phyloP scores from a whole-genome alignment of 106 monocot species.

The Dendrobium nobile region DNA sequence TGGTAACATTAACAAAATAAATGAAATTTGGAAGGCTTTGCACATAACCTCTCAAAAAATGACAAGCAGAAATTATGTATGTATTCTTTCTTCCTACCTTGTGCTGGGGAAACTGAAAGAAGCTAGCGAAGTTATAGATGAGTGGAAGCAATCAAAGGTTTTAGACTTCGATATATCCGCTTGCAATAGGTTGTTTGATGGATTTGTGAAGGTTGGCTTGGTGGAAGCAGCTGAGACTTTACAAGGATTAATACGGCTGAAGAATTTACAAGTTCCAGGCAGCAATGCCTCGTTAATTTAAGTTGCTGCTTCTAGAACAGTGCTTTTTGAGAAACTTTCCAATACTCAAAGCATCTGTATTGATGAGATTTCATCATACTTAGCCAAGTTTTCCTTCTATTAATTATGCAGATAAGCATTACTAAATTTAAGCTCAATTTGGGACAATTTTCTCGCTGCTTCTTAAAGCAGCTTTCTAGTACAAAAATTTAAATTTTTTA shows the following conservation, averaged over 20 bases:
- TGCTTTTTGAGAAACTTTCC: background rate
- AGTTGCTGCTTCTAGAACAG: background rate
- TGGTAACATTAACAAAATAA: conserved; percentile 57
- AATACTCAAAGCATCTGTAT: background rate
- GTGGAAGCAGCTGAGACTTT: conserved; percentile 40
- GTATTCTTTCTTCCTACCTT: conserved; percentile 63
- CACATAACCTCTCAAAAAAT: conserved; percentile 55
- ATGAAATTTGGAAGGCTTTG: conserved; percentile 86
- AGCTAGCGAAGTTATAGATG: conserved; percentile 63
- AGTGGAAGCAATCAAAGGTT: conserved; percentile 65
- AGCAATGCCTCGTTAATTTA: background rate
- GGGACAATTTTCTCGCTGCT: too few relatives aligned
- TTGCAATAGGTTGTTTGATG: conserved; percentile 52
- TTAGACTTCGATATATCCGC: conserved; percentile 41
- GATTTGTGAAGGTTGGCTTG: conserved; percentile 41
- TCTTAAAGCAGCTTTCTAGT: too few relatives aligned
- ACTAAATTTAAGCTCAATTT: background rate
- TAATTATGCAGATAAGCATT: background rate
- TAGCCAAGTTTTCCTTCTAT: background rate
- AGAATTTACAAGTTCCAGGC: conserved; percentile 21
- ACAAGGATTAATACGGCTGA: conserved; percentile 42
- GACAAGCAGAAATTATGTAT: conserved; percentile 70
- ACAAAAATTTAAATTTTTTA: too few relatives aligned
- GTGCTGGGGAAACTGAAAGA: conserved; percentile 57
- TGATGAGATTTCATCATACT: background rate